These are phyloP conservation scores for Krasilnikovozyma curviuscula DNA, from an alignment of 768 basidiomycete species.

Conservation along the genomic window DNA sequence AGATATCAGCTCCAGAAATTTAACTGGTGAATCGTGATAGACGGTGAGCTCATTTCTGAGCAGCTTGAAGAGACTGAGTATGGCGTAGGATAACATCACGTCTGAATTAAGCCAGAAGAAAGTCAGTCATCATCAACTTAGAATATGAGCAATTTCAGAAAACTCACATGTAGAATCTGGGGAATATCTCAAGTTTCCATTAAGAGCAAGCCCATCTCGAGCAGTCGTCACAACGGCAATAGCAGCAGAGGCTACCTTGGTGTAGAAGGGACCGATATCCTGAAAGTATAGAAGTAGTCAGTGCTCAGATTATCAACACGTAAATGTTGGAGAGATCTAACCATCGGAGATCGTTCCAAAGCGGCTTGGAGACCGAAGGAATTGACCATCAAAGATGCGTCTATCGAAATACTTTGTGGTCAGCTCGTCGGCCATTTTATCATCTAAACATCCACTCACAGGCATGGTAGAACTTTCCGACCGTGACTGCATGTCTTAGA, in stretches of 20 bases:
- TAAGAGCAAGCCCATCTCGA: constrained; percentile 5
- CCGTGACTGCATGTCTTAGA: background rate
- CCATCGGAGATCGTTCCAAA: constrained; percentile 35
- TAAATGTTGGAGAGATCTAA: background rate
- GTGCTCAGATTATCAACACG: background rate
- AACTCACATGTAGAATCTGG: constrained; percentile 5
- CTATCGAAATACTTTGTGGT: background rate
- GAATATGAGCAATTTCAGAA: background rate
- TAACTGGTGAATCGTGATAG: constrained; percentile 8
- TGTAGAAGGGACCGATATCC: constrained; percentile 26
- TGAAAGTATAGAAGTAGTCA: constrained; percentile 15
- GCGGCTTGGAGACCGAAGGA: constrained; percentile 95
- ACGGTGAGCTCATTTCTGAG: constrained; percentile 56
- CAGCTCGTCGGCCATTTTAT: background rate
- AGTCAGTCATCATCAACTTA: background rate
- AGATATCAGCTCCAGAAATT: constrained; percentile 45
- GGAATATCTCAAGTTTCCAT: constrained; percentile 6
- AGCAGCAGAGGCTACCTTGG: constrained; percentile 24
- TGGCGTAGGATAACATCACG: constrained; percentile 10
- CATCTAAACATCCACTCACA: background rate
- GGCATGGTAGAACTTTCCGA: constrained; percentile 6
- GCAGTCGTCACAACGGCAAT: constrained; percentile 14
- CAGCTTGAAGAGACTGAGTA: constrained; percentile 79
- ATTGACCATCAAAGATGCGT: constrained; percentile 63
- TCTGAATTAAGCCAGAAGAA: background rate